phyloP scores from a whole-genome alignment of 202 grass and related monocot species.

The Dendrocalamus latiflorus region DNA sequence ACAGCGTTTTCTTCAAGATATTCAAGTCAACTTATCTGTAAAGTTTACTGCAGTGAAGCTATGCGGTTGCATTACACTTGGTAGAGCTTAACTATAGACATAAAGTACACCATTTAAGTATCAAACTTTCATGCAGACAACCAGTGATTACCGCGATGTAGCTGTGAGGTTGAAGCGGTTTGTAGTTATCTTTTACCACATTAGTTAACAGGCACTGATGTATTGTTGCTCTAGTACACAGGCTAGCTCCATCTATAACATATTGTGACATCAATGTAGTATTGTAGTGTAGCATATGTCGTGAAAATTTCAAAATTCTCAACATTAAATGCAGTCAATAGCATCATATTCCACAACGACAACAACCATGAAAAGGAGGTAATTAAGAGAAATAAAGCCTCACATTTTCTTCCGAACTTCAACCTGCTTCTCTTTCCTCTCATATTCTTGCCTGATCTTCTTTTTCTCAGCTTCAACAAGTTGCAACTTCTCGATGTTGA shows the following conservation, averaged over 20 bases:
- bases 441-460: slow-evolving; percentile 98
- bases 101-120: not conserved
- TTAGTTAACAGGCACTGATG: not conserved
- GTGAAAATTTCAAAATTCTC: not conserved
- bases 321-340: not conserved
- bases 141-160: not conserved
- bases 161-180: not conserved
- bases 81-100: not conserved
- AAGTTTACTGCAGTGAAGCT: not conserved
- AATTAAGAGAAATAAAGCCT: slow-evolving; percentile 20
- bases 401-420: slow-evolving; percentile 96
- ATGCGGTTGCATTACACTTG: not conserved
- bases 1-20: not conserved
- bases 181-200: not conserved
- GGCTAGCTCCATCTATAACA: not conserved
- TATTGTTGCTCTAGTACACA: not conserved
- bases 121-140: not conserved
- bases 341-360: not conserved
- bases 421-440: slow-evolving; percentile 95
- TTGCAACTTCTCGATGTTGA: slow-evolving; percentile 98
- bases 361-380: not conserved
- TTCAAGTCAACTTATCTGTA: not conserved
- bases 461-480: slow-evolving; percentile 99
- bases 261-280: not conserved
- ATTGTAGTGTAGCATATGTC: not conserved